phyloP scores from a whole-genome alignment of 345 rosid genomes.

The Pistacia vera region DNA sequence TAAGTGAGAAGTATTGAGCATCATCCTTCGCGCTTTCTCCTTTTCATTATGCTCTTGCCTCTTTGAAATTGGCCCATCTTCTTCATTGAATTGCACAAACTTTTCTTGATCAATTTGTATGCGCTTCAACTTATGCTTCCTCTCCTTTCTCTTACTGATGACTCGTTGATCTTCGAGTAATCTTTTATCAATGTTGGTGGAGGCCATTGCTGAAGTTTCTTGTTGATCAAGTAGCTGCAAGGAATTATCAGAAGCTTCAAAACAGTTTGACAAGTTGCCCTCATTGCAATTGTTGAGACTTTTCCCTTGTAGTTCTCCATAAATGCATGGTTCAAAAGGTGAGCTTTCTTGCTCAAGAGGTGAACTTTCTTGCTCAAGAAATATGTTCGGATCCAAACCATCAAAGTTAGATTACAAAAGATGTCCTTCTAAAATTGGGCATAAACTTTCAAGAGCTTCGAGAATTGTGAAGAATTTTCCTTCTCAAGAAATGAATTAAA shows the following conservation, averaged over 20 bases:
- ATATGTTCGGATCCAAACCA: background rate
- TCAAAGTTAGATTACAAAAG: background rate
- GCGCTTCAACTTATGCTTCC: slow-evolving; percentile 22
- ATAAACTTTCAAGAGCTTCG: background rate
- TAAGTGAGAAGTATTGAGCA: slow-evolving; percentile 32
- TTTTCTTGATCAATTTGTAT: slow-evolving; percentile 9
- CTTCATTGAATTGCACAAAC: background rate
- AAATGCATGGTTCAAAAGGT: background rate
- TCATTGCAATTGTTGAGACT: background rate
- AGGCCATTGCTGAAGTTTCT: background rate
- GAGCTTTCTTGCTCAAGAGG: no score
- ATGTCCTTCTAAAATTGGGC: background rate
- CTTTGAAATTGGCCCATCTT: slow-evolving; percentile 15
- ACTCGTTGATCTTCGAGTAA: background rate
- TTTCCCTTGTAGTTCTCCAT: background rate
- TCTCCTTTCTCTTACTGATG: slow-evolving; percentile 10
- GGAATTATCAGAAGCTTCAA: background rate
- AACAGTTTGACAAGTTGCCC: background rate
- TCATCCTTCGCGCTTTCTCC: slow-evolving; percentile 39
- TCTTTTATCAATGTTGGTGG: background rate
- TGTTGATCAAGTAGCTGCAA: no score
- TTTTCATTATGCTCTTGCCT: slow-evolving; percentile 32
- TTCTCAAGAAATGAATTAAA: no score
- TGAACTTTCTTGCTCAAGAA: slow-evolving; percentile 1
- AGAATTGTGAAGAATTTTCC: no score